These are phyloP conservation scores for Trichoderma sp. DNA, from an alignment of 2,329 filamentous ascomycete genomes.

Conservation along the genomic window DNA sequence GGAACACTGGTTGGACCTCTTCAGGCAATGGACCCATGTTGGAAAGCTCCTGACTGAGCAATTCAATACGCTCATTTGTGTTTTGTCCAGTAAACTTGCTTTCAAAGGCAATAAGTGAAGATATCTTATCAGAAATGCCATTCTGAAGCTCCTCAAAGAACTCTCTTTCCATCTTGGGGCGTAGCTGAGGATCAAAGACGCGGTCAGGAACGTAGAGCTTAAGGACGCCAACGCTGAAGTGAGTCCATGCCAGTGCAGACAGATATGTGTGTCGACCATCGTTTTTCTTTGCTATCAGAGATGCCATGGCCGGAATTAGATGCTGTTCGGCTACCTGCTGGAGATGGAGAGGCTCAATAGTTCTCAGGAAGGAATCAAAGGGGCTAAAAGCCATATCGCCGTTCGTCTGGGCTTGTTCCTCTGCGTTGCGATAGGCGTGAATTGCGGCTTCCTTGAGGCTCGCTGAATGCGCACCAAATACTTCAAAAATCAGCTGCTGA, in stretches of 20 bases:
- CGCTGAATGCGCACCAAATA: slow-evolving; percentile 44
- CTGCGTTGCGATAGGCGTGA: slow-evolving; percentile 31
- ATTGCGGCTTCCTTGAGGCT: slow-evolving; percentile 33
- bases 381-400: not conserved
- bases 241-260: slow-evolving; percentile 66
- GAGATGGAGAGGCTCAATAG: slow-evolving; percentile 40
- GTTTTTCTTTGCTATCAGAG: slow-evolving; percentile 37
- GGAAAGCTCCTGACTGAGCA: slow-evolving; percentile 62
- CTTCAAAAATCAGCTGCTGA: slow-evolving; percentile 45
- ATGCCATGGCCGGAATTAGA: slow-evolving; percentile 49
- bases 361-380: slow-evolving; percentile 30
- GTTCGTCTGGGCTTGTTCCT: slow-evolving; percentile 24
- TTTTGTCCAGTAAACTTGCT: slow-evolving; percentile 65
- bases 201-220: slow-evolving; percentile 83
- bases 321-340: slow-evolving; percentile 42
- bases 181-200: slow-evolving; percentile 77
- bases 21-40: slow-evolving; percentile 67
- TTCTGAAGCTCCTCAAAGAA: slow-evolving; percentile 57
- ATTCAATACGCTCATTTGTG: slow-evolving; percentile 65
- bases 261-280: slow-evolving; percentile 31
- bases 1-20: slow-evolving; percentile 65
- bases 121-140: slow-evolving; percentile 57
- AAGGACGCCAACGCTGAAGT: slow-evolving; percentile 73
- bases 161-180: slow-evolving; percentile 64
- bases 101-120: slow-evolving; percentile 67